Conservation (phyloP, 768 basidiomycete genomes). For the Rossbeevera mucosa region DNA sequence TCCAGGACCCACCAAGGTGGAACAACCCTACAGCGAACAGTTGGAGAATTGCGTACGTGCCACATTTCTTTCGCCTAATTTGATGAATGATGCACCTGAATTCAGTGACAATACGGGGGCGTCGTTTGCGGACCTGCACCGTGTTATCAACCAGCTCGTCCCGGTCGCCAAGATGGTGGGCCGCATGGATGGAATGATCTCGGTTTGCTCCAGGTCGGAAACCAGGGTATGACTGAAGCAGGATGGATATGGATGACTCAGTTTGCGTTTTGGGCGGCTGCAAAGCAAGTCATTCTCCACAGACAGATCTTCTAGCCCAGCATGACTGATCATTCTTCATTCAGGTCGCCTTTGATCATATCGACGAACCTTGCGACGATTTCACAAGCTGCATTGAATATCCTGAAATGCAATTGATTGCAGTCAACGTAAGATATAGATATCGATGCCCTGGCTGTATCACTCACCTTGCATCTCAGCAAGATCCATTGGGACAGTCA, state of each 20-base stretch:
- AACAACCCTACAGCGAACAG: constrained; percentile 43
- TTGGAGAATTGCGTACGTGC: constrained; percentile 47
- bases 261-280: constrained; percentile 13
- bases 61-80: neutral
- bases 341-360: constrained; percentile 14
- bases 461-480: constrained; percentile 1
- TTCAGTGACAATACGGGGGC: constrained; percentile 8
- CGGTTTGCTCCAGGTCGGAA: constrained; percentile 54
- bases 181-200: constrained; percentile 48
- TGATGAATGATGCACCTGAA: neutral
- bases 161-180: constrained; percentile 45
- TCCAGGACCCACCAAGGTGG: constrained; percentile 49
- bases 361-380: constrained; percentile 10
- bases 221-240: constrained; percentile 35
- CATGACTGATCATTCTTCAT: neutral
- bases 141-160: constrained; percentile 26
- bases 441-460: neutral
- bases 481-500: constrained; percentile 6
- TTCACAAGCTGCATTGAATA: neutral
- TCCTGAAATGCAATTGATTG: constrained; percentile 6
- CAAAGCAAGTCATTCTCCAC: constrained; percentile 7
- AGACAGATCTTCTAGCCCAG: neutral
- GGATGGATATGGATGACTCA: constrained; percentile 10
- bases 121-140: constrained; percentile 9
- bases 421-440: constrained; percentile 6